Conservation (phyloP, 345 rosid species). For the Eucalyptus caleyi region DNA sequence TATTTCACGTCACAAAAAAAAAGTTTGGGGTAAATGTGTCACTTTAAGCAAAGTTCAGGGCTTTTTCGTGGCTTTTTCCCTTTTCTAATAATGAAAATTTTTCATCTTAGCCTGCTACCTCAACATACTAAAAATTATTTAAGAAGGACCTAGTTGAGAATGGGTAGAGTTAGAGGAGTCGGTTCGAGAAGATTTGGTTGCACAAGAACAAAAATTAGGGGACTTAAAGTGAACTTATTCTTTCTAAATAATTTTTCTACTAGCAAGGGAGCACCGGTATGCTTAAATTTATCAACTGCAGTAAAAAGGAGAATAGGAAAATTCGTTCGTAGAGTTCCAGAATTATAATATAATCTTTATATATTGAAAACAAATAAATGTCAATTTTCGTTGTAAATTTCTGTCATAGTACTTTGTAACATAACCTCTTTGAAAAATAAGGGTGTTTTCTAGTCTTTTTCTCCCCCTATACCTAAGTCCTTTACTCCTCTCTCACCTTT, state of each 20-base stretch:
- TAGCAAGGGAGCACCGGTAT: neutral
- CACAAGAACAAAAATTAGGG: neutral
- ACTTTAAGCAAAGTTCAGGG: too few species aligned
- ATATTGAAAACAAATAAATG: neutral
- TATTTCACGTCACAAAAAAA: too few species aligned
- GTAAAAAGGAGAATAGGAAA: neutral
- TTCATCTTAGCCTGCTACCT: neutral
- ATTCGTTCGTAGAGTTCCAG: neutral
- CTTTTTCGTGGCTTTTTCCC: neutral
- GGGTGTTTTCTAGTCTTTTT: neutral
- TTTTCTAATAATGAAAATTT: too few species aligned
- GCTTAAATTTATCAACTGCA: neutral
- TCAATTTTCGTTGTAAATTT: neutral
- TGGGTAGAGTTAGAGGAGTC: neutral
- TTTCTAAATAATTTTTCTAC: neutral
- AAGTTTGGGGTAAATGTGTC: too few species aligned
- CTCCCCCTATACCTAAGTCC: too few species aligned
- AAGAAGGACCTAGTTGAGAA: neutral
- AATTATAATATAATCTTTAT: neutral
- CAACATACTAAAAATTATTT: neutral
- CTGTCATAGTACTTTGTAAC: neutral
- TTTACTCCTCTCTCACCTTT: neutral
- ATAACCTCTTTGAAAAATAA: neutral
- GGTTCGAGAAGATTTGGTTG: neutral
- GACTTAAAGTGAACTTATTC: neutral